Evolutionary conservation across 208 protist genomes (phyloP), one percentile per base, ranked within the genome.

Genomic region (Acanthamoeba royreba): DNA sequence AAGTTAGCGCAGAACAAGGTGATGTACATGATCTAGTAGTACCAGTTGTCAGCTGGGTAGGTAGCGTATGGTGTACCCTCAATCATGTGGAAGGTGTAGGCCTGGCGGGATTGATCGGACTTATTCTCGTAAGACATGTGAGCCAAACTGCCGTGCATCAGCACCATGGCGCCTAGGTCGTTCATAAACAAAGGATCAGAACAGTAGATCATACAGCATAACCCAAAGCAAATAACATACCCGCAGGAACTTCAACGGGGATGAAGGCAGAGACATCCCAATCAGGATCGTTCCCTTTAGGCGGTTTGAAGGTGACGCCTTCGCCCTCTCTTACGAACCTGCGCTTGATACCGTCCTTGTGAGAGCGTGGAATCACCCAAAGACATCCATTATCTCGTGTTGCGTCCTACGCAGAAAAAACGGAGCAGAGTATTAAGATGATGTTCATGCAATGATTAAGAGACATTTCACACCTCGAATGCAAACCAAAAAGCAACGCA

Each of bases 401-500:
- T 13, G 97, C 96, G 86, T 97, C 97, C 42, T n/a, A n/a, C n/a
- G n/a, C n/a, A n/a, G n/a, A n/a, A n/a, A n/a, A n/a, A n/a, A n/a
- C n/a, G n/a, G n/a, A n/a, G n/a, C n/a, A n/a, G n/a, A n/a, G n/a
- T n/a, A n/a, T n/a, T n/a, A n/a, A n/a, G n/a, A n/a, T n/a, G n/a
- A n/a, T n/a, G n/a, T n/a, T n/a, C n/a, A n/a, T n/a, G n/a, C n/a
- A n/a, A n/a, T n/a, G n/a, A n/a, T n/a, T n/a, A n/a, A n/a, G n/a
- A n/a, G n/a, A n/a, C n/a, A n/a, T n/a, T n/a, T n/a, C n/a, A n/a
- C n/a, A n/a, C n/a, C n/a, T 98, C 95, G 15, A 98, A 94, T 17
- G 97, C 96, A 35, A 98, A 96, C 97, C 97, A 98, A 22, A 98
- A 77, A 46, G 96, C 97, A 4, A 93, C 94, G 52, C 53, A 72